Evolutionary conservation across 1,139 yeast species (phyloP), one percentile per base, ranked within the genome.

Genomic region (Geotrichum carabidarum): DNA sequence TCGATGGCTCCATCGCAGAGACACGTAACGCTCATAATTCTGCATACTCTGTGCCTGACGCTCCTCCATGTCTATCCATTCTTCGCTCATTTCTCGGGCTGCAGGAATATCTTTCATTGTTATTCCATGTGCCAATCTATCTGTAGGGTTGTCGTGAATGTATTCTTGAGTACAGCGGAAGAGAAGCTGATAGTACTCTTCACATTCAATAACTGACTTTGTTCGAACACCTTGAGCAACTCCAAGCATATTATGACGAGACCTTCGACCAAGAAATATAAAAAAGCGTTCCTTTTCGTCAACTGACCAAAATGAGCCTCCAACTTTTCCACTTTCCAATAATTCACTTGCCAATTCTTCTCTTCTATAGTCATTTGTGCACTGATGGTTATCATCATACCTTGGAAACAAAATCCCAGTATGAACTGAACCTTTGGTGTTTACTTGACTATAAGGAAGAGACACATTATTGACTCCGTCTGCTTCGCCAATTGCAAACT

Each of bases 71-170:
- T 66, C 65, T 1, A 78, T 64, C 66, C 78, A 81, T 18, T 69
- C 68, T 17, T 72, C 73, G 57, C 78, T 74, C 77, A 82, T 76
- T 63, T 83, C 88, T 58, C 70, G 69, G 0, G 83, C 79, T 1
- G 73, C 70, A 0, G 86, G 86, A 31, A 82, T 65, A 2, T 79
- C 79, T 27, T 66, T 65, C 64, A 75, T 73, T 8, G 66, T 63
- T 12, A 76, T 62, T 4, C 42, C 41, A 18, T 17, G 8, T 44
- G 72, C 60, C 8, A 52, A 32, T 55, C 55, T 27, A 60, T 63
- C 37, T 57, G 57, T 31, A 8, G 37, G 38, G 34, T 34, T 9
- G 8, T 44, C 12, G 17, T 41, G 22, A 15, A 45, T 14, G 18
- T 35, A 22, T 35, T 37, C 15, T 5, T 48, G 58, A 56, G 44